phyloP scores from a whole-genome alignment of 2,329 filamentous ascomycete species.

The Aspergillus sp. region DNA sequence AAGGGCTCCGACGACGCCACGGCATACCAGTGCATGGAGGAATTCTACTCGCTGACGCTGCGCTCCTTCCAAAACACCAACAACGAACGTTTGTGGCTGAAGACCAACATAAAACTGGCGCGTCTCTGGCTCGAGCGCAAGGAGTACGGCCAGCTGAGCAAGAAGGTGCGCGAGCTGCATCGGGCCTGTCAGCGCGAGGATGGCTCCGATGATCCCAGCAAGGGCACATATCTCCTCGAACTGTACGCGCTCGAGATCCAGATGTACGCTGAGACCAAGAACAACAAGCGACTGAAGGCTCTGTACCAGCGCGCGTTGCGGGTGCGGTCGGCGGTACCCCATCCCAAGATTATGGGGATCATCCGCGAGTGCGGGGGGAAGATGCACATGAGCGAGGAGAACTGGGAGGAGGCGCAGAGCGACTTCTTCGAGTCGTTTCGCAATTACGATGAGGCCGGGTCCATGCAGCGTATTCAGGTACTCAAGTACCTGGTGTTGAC shows the following conservation, averaged over 20 bases:
- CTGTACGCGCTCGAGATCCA: constrained; percentile 97
- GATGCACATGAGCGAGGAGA: constrained; percentile 99
- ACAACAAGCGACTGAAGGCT: constrained; percentile 94
- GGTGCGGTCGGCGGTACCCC: constrained; percentile 93
- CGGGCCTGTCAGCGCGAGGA: constrained; percentile 83
- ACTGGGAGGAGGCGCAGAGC: constrained; percentile 94
- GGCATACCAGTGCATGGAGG: constrained; percentile 80
- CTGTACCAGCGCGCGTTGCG: constrained; percentile 88
- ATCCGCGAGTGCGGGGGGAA: constrained; percentile 98
- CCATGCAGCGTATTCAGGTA: constrained; percentile 92
- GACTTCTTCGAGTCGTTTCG: constrained; percentile 99
- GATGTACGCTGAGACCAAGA: constrained; percentile 95
- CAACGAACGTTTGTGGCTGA: constrained; percentile 94
- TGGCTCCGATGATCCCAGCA: constrained; percentile 79
- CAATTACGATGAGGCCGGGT: constrained; percentile 97
- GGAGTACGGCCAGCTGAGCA: constrained; percentile 75
- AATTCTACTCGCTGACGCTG: constrained; percentile 91
- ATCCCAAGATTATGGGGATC: constrained; percentile 98
- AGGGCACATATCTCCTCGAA: constrained; percentile 93
- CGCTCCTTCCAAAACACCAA: constrained; percentile 96
- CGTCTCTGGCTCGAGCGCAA: constrained; percentile 89
- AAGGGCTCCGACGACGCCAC: constrained; percentile 76
- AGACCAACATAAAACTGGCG: constrained; percentile 96
- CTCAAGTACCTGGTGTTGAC: constrained; percentile 95
- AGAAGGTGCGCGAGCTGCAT: constrained; percentile 85